Percentiles rank a stretch among this genome's conserved stretches.
Conservation (phyloP, 2,329 filamentous ascomycete species). For the Bipolaris bicolor region DNA sequence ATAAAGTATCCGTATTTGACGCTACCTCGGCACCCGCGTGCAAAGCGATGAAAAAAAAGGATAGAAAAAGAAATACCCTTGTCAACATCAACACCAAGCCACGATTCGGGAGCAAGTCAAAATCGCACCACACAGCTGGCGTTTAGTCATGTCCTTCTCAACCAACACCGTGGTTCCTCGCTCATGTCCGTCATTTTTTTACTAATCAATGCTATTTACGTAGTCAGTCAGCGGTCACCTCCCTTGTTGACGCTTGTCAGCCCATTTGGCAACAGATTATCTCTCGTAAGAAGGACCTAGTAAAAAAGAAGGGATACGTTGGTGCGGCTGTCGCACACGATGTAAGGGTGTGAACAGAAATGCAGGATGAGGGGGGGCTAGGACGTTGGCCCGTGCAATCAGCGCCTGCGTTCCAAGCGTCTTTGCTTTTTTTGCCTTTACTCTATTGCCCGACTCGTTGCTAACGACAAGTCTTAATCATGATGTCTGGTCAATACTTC, state of each 20-base stretch:
- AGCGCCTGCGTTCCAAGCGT: slow-evolving; percentile 17
- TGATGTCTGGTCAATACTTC: slow-evolving; percentile 9
- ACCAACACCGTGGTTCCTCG: slow-evolving; percentile 8
- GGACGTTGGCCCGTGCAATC: not conserved
- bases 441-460: slow-evolving; percentile 1
- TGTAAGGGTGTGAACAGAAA: slow-evolving; percentile 18
- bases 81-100: slow-evolving; percentile 2
- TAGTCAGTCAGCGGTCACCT: not conserved
- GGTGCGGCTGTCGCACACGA: slow-evolving; percentile 4
- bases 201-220: not conserved
- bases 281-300: slow-evolving; percentile 10
- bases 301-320: slow-evolving; percentile 19
- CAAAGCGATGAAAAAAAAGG: not conserved
- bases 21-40: not conserved
- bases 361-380: slow-evolving; percentile 9
- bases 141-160: slow-evolving; percentile 1
- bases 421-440: slow-evolving; percentile 20
- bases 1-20: slow-evolving; percentile 3
- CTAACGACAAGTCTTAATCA: slow-evolving; percentile 9
- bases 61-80: not conserved
- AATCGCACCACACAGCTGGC: slow-evolving; percentile 1
- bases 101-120: not conserved
- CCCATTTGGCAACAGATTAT: slow-evolving; percentile 3
- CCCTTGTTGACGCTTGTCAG: slow-evolving; percentile 1
- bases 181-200: slow-evolving; percentile 9